phyloP scores from a whole-genome alignment of 2,329 filamentous ascomycete genomes.

The Remersonia thermophila region DNA sequence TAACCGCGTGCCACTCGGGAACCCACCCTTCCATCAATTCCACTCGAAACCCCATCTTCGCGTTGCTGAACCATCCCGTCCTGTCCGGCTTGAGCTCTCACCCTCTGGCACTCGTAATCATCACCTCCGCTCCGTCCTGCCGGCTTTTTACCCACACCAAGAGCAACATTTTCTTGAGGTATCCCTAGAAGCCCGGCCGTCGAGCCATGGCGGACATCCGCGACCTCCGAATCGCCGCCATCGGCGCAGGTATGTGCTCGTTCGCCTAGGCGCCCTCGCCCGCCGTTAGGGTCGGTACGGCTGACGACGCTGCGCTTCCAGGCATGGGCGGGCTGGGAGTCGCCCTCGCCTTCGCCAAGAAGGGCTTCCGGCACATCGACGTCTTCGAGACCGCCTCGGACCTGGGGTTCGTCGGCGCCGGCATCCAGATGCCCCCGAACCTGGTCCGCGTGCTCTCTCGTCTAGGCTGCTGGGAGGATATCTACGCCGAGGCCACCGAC shows the following conservation, averaged over 20 bases:
- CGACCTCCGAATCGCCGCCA: slow-evolving; percentile 22
- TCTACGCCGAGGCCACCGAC: slow-evolving; percentile 58
- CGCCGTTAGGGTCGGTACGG: not conserved
- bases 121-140: too few relatives aligned
- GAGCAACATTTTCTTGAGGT: too few relatives aligned
- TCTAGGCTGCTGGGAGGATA: slow-evolving; percentile 59
- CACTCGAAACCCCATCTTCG: too few relatives aligned
- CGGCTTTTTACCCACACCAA: too few relatives aligned
- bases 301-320: slow-evolving; percentile 20
- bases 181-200: too few relatives aligned
- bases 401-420: slow-evolving; percentile 71
- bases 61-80: too few relatives aligned
- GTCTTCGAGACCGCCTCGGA: slow-evolving; percentile 63
- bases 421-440: slow-evolving; percentile 75
- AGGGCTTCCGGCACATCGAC: slow-evolving; percentile 60
- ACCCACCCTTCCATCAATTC: too few relatives aligned
- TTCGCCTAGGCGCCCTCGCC: not conserved
- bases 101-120: too few relatives aligned
- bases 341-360: slow-evolving; percentile 61
- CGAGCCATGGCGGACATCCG: slow-evolving; percentile 18
- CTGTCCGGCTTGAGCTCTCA: too few relatives aligned
- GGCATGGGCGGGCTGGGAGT: slow-evolving; percentile 69
- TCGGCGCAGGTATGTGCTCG: slow-evolving; percentile 20
- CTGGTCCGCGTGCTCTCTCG: slow-evolving; percentile 64
- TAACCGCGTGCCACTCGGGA: too few relatives aligned